Conservation (phyloP, 2,329 filamentous ascomycete species). For the Cytospora mali region DNA sequence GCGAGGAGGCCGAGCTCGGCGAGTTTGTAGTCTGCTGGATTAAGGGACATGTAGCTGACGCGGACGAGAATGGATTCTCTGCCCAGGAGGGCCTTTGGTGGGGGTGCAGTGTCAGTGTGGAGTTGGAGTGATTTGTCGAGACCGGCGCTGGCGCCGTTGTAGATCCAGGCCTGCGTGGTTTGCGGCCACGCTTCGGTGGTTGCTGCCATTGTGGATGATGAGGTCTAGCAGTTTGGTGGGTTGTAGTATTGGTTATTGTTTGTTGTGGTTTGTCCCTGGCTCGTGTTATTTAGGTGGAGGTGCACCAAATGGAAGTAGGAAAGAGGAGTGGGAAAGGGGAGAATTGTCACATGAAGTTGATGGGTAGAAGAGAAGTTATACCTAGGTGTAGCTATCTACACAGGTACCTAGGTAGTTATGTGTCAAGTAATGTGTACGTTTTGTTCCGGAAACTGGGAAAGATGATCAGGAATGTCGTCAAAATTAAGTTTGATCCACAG, state of each 20-base stretch:
- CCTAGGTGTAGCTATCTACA: too few relatives aligned
- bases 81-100: constrained; percentile 40
- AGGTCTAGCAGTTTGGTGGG: background rate
- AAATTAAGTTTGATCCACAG: constrained; percentile 8
- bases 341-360: too few relatives aligned
- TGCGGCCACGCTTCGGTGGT: constrained; percentile 18
- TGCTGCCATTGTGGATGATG: constrained; percentile 9
- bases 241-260: background rate
- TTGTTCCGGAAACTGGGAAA: background rate
- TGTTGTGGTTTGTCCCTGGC: too few relatives aligned
- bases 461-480: constrained; percentile 15
- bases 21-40: constrained; percentile 67
- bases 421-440: too few relatives aligned
- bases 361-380: too few relatives aligned
- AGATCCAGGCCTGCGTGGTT: constrained; percentile 63
- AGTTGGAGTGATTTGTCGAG: constrained; percentile 58
- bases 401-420: too few relatives aligned
- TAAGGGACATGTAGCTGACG: constrained; percentile 56
- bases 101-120: constrained; percentile 44
- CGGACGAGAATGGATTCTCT: constrained; percentile 55
- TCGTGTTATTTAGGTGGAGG: background rate
- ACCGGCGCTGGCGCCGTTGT: constrained; percentile 45
- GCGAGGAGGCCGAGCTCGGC: constrained; percentile 51
- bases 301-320: background rate
- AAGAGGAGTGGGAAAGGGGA: background rate